A percentile compares a stretch with the other conserved stretches of the same genome.
phyloP scores from a whole-genome alignment of 176 grass and related monocot species.

The Hordeum vulgare region DNA sequence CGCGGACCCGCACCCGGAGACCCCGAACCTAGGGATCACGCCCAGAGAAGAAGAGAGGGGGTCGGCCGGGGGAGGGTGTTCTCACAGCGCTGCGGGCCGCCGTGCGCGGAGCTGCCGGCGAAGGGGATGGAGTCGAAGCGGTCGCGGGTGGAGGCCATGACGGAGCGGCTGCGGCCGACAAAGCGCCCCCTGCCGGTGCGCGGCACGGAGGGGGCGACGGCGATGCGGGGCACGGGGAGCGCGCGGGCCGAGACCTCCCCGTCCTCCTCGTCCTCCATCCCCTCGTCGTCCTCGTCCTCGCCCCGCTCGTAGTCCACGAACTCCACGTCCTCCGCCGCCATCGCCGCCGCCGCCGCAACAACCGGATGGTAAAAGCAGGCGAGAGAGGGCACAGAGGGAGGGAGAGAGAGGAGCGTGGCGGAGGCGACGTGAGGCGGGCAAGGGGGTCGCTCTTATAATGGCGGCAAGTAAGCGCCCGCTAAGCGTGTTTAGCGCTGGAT shows the following conservation, averaged over 20 bases:
- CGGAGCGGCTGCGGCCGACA: constrained; percentile 25
- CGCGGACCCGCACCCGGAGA: not conserved
- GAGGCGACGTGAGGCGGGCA: not conserved
- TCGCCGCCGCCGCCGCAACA: not conserved
- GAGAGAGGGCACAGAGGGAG: not conserved
- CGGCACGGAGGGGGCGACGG: constrained; percentile 20
- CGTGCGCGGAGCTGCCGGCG: not conserved
- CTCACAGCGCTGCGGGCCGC: constrained; percentile 49
- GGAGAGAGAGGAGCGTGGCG: not conserved
- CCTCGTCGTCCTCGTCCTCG: constrained; percentile 33
- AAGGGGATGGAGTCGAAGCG: constrained; percentile 26
- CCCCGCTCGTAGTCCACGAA: constrained; percentile 29
- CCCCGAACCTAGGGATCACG: not conserved
- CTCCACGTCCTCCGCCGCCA: constrained; percentile 16
- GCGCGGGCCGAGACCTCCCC: constrained; percentile 2
- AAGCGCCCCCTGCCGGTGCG: constrained; percentile 30
- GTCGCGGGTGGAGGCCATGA: constrained; percentile 32
- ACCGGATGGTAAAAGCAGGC: not conserved
- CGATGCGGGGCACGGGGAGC: constrained; percentile 47
- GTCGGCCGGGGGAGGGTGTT: not conserved
- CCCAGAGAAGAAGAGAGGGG: not conserved
- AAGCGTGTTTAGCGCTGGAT: not conserved
- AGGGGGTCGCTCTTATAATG: constrained; percentile 16
- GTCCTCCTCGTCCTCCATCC: constrained; percentile 45
- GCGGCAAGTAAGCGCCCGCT: constrained; percentile 12